Percentiles rank a stretch among this genome's conserved stretches.
Conservation (phyloP, 331 rosid genomes). For the Acacia concinna region DNA sequence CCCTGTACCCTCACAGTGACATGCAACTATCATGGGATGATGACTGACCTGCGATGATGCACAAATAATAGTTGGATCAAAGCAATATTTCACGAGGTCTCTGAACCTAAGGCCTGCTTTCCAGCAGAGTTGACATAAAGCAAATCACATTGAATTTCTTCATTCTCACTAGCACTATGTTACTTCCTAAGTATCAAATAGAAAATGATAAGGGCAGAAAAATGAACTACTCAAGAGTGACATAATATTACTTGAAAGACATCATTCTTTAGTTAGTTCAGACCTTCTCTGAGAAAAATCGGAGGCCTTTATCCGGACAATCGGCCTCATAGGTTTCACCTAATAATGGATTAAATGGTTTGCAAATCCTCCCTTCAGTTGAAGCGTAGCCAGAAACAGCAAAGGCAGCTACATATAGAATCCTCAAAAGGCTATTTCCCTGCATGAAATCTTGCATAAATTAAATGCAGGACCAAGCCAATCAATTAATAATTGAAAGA, state of each 20-base stretch:
- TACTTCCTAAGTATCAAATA: not conserved
- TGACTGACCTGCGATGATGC: constrained; percentile 83
- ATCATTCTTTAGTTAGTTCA: constrained; percentile 5
- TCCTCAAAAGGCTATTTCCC: constrained; percentile 92
- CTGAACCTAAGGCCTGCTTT: not conserved
- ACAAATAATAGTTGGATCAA: not conserved
- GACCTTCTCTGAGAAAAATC: constrained; percentile 91
- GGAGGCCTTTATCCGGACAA: constrained; percentile 85
- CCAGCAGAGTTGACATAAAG: not conserved
- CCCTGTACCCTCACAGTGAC: constrained; percentile 92
- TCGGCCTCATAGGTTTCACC: constrained; percentile 98
- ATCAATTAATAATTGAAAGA: constrained; percentile 13
- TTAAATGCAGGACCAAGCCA: not conserved
- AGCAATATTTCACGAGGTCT: not conserved
- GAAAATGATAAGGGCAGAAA: not conserved
- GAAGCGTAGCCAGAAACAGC: constrained; percentile 97
- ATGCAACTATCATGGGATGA: constrained; percentile 92
- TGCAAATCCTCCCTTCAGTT: constrained; percentile 90
- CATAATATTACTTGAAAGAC: constrained; percentile 2
- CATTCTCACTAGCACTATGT: not conserved
- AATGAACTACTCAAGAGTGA: not conserved
- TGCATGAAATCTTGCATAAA: constrained; percentile 34
- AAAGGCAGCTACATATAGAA: constrained; percentile 95
- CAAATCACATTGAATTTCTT: not conserved
- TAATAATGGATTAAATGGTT: constrained; percentile 90